Evolutionary conservation across 306 rosid species (phyloP).

Genomic region (Cyamopsis tetragonoloba): DNA sequence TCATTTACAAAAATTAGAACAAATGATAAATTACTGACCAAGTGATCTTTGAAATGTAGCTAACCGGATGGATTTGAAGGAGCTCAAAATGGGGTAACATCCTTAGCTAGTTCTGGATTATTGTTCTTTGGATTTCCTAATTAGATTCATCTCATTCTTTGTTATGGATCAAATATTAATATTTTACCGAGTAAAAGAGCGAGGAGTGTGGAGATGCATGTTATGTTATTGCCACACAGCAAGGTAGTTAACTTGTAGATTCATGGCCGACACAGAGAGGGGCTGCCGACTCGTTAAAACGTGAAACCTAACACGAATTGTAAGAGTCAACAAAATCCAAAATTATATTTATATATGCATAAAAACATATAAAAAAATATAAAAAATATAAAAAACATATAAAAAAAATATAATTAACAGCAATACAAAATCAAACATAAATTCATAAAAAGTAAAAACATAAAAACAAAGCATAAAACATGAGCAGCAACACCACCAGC

Average conservation of each 20-base stretch:
- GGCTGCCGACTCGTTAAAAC: no score
- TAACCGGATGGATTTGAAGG: constrained; percentile 93
- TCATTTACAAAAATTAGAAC: constrained; percentile 25
- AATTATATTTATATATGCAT: no score
- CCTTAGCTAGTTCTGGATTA: constrained; percentile 22
- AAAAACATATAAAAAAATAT: no score
- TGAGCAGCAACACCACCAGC: no score
- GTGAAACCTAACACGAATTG: no score
- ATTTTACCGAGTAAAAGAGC: not conserved
- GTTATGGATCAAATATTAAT: not conserved
- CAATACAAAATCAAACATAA: no score
- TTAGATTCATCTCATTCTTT: not conserved
- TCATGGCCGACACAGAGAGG: no score
- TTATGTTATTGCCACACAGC: not conserved
- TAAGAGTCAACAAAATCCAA: no score
- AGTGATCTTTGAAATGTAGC: constrained; percentile 66
- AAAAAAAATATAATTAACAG: no score
- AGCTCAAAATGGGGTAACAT: constrained; percentile 97
- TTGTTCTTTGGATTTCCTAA: constrained; percentile 10
- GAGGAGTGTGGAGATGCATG: not conserved
- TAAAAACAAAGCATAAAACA: no score
- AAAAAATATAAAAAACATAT: no score
- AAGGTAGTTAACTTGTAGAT: not conserved
- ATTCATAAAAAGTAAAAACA: no score
- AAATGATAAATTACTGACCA: constrained; percentile 43